Conservation (phyloP, 179 eudicot genomes). For the Silene noctiflora region DNA sequence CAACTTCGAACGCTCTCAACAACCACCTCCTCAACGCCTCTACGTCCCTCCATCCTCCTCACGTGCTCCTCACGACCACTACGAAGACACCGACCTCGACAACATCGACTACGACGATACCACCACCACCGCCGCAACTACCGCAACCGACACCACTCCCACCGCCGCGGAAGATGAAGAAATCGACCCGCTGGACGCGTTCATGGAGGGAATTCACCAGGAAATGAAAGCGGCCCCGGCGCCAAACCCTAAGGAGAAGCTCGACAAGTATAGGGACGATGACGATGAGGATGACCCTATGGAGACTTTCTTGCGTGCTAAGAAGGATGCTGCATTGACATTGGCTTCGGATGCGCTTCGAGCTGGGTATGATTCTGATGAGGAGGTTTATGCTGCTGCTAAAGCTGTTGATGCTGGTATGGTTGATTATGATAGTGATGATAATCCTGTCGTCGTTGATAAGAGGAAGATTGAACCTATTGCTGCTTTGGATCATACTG, state of each 20-base stretch:
- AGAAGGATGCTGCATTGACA: slow-evolving; percentile 79
- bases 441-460: slow-evolving; percentile 68
- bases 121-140: not conserved
- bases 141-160: not conserved
- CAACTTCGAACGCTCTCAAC: slow-evolving; percentile 73
- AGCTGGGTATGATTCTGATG: slow-evolving; percentile 90
- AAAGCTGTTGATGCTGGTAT: slow-evolving; percentile 93
- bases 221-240: slow-evolving; percentile 73
- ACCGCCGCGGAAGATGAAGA: slow-evolving; percentile 40
- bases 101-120: slow-evolving; percentile 69
- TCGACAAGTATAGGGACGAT: slow-evolving; percentile 69
- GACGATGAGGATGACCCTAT: slow-evolving; percentile 88
- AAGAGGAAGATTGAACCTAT: slow-evolving; percentile 92
- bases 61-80: slow-evolving; percentile 59
- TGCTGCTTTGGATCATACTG: slow-evolving; percentile 72
- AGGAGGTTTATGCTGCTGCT: slow-evolving; percentile 98
- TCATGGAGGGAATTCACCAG: slow-evolving; percentile 91
- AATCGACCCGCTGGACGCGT: slow-evolving; percentile 87
- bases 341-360: slow-evolving; percentile 78
- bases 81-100: slow-evolving; percentile 84
- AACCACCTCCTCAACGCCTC: slow-evolving; percentile 50
- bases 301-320: slow-evolving; percentile 78
- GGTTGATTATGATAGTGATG: slow-evolving; percentile 89
- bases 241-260: slow-evolving; percentile 61
- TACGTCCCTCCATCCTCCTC: slow-evolving; percentile 73